Evolutionary conservation across 73 alveolate species (phyloP), one percentile per base, ranked within the genome.

Genomic region (Tetrahymena elliotti): DNA sequence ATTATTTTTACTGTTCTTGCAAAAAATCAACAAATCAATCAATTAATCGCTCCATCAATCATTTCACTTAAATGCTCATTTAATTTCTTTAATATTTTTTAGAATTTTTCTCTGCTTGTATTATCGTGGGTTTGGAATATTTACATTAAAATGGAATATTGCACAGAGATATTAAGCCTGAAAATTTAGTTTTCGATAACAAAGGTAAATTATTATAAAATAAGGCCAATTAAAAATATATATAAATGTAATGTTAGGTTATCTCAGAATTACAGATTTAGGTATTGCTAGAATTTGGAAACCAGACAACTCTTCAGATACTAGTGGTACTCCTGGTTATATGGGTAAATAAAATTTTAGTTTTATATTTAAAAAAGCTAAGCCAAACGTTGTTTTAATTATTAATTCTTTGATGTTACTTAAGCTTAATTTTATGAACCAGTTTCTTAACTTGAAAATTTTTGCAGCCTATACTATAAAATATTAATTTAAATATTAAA

Each of bases 141-240:
- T 94, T 98, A 33, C 99, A 98, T 96, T 96, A 98, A 84, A 97
- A 98, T 93, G 96, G 97, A 52, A 97, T 98, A 33, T 88, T 98
- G 6, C 99, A 98, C 96, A 95, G 99, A 88, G 99, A 98, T 96
- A 98, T 98, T 83, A 98, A 98, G 93, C 99, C 99, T 38, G 99
- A 98, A 97, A 98, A 98, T 97, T 94, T 98, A 93, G 99, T 98
- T 38, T 97, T 98, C 36, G 99, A 98, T 93, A 96, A 94, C 33
- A 97, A 97, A 52, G 99, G 97, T 41, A 84, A 52, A 36, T 33
- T 47, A 39, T 35, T 31, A 36, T n/a, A n/a, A n/a, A n/a, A n/a
- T n/a, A n/a, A n/a, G n/a, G n/a, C n/a, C n/a, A n/a, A n/a, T n/a
- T n/a, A n/a, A n/a, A n/a, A n/a, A n/a, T n/a, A n/a, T n/a, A n/a